These are phyloP conservation scores for Yamadazyma friedrichii DNA, from an alignment of 1,139 yeast genomes.

Conservation along the genomic window DNA sequence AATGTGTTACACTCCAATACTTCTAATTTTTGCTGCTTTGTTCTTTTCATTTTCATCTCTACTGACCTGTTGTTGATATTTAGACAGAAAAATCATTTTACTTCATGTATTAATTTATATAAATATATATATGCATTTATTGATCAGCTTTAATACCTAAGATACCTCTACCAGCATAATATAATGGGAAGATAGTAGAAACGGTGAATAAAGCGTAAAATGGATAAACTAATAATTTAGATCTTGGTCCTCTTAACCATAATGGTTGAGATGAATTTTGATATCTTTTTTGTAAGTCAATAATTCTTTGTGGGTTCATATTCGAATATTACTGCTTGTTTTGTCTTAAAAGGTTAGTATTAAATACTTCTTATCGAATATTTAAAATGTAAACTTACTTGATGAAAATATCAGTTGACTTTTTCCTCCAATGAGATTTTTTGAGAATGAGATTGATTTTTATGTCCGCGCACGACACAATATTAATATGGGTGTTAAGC, in stretches of 20 bases:
- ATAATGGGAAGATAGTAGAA: constrained; percentile 67
- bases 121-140: constrained; percentile 12
- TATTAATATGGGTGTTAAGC: neutral
- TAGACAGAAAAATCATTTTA: neutral
- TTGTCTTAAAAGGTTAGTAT: neutral
- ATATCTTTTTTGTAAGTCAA: constrained; percentile 72
- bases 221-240: constrained; percentile 82
- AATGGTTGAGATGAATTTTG: constrained; percentile 70
- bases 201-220: constrained; percentile 83
- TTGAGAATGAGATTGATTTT: constrained; percentile 6
- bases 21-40: too few relatives aligned
- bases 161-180: constrained; percentile 78
- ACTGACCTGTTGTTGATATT: too few relatives aligned
- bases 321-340: constrained; percentile 6
- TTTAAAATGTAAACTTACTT: neutral
- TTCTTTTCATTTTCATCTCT: too few relatives aligned
- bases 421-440: constrained; percentile 14
- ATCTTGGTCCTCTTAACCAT: constrained; percentile 72
- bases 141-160: constrained; percentile 60
- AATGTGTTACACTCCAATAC: too few relatives aligned
- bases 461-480: neutral
- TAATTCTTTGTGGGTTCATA: constrained; percentile 66
- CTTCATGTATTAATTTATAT: constrained; percentile 7
- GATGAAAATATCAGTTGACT: constrained; percentile 14
- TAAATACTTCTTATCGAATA: neutral